Conservation (phyloP, 1,284 basidiomycete genomes). For the Pseudozyma hubeiensis region DNA sequence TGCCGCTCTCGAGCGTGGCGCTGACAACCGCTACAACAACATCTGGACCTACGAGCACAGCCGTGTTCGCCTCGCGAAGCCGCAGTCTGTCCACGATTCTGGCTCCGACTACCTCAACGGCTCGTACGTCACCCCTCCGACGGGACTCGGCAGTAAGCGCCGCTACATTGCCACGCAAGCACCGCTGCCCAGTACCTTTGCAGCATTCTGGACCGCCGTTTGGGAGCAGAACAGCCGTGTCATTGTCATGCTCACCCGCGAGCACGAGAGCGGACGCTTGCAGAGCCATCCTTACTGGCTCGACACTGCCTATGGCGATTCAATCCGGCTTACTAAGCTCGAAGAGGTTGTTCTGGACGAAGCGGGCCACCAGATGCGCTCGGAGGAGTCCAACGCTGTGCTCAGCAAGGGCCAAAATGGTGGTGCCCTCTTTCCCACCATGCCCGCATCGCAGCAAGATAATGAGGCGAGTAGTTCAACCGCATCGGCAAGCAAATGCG, state of each 20-base stretch:
- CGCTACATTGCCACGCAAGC: slow-evolving; percentile 97
- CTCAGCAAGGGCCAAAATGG: slow-evolving; percentile 25
- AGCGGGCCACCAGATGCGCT: slow-evolving; percentile 28
- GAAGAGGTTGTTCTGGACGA: slow-evolving; percentile 53
- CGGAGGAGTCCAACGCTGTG: slow-evolving; percentile 30
- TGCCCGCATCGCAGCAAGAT: slow-evolving; percentile 21
- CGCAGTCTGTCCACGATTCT: slow-evolving; percentile 36
- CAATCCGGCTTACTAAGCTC: slow-evolving; percentile 45
- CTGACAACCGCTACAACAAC: slow-evolving; percentile 86
- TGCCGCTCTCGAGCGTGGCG: slow-evolving; percentile 92
- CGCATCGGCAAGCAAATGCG: slow-evolving; percentile 3
- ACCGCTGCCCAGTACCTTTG: slow-evolving; percentile 87
- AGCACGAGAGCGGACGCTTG: slow-evolving; percentile 85
- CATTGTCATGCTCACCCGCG: slow-evolving; percentile 83
- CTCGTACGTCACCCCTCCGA: slow-evolving; percentile 59
- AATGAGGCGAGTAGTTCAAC: background rate
- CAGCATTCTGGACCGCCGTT: slow-evolving; percentile 87
- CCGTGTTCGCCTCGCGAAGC: slow-evolving; percentile 59
- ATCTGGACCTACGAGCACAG: slow-evolving; percentile 96
- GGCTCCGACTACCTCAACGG: slow-evolving; percentile 65
- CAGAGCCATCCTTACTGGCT: slow-evolving; percentile 95
- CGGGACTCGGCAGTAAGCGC: slow-evolving; percentile 51
- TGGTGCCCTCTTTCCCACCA: slow-evolving; percentile 45
- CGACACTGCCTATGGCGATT: slow-evolving; percentile 77
- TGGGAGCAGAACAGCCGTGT: slow-evolving; percentile 73